Base-by-base conservation (phyloP, 768 basidiomycete species). In the Rubroboletus pulcherrimus region DNA sequence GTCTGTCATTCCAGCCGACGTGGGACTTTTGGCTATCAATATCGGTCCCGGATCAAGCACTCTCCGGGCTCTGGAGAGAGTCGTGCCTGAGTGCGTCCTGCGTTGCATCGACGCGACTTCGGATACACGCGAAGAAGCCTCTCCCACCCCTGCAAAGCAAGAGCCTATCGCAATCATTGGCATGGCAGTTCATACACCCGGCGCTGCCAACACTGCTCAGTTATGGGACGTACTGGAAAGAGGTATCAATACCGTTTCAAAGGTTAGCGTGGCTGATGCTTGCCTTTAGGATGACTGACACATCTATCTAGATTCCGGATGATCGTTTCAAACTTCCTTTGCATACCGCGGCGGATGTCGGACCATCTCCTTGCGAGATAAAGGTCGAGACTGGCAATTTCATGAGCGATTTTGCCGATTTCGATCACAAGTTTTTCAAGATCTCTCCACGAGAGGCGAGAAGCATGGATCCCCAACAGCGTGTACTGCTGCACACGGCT, bases 401-500 rank as follows among this genome's bases (percentile, higher is more conserved):
- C 65, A 66, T 90, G 49, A 68, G 76, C 19, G 75, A 77, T 40
- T 72, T 77, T 30, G 82, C 81, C 57, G 74, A 75, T 47, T 90
- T 90, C 62, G 89, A 91, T 66, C 75, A 87, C 65, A 74, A 71
- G 66, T 87, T 88, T 65, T 91, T 90, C 75, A 82, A 79, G 40
- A 80, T 88, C 43, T 86, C 83, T 39, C 87, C 89, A 2, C 80
- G 88, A 6, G 88, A 90, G 68, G 87, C 89, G 14, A 81, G 73
- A 56, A 81, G 75, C 66, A 89, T 89, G 86, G 86, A 89, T 63
- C 87, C 89, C 7, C 87, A 89, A 59, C 87, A 89, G 58, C 79
- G 88, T 5, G 61, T 90, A 34, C 72, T 90, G 5, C 75, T 90
- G 15, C 86, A 85, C 38, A 77, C 80, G 3, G 85, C 84, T 5